Evolutionary conservation across 495 filamentous ascomycete genomes (phyloP).

Genomic region (Penicillium lagena): DNA sequence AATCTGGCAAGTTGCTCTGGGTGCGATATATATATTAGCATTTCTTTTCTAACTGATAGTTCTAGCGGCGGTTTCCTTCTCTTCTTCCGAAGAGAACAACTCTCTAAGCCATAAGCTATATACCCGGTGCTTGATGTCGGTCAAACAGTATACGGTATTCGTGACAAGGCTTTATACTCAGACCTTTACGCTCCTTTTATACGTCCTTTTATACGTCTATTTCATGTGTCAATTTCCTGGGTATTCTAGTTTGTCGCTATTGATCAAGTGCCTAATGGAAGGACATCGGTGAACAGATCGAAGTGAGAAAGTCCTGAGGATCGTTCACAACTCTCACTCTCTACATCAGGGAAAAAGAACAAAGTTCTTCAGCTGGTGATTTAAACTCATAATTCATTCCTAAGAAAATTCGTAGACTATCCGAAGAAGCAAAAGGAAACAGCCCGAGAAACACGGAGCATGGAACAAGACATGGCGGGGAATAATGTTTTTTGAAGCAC

Average conservation of each 20-base stretch:
- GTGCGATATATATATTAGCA: too few relatives aligned
- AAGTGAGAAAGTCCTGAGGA: too few relatives aligned
- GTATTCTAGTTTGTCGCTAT: not conserved
- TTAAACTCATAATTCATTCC: slow-evolving; percentile 21
- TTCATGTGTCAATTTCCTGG: not conserved
- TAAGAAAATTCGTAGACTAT: slow-evolving; percentile 17
- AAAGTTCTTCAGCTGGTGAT: not conserved
- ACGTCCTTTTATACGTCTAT: not conserved
- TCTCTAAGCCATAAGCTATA: slow-evolving; percentile 51
- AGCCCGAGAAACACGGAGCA: slow-evolving; percentile 9
- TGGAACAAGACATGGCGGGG: slow-evolving; percentile 3
- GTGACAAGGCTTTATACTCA: not conserved
- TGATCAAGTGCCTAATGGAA: slow-evolving; percentile 7
- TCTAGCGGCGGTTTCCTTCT: slow-evolving; percentile 53
- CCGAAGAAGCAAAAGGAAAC: slow-evolving; percentile 3
- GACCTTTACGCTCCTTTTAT: not conserved
- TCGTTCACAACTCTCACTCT: too few relatives aligned
- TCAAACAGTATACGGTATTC: not conserved
- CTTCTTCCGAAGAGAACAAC: slow-evolving; percentile 69
- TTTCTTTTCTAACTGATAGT: not conserved
- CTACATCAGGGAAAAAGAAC: not conserved
- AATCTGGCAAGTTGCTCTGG: slow-evolving; percentile 43
- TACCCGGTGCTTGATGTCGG: not conserved
- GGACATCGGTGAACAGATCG: not conserved
- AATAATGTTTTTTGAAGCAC: not conserved